Conservation (phyloP, 208 protist species). For the Entamoeba dispar region DNA sequence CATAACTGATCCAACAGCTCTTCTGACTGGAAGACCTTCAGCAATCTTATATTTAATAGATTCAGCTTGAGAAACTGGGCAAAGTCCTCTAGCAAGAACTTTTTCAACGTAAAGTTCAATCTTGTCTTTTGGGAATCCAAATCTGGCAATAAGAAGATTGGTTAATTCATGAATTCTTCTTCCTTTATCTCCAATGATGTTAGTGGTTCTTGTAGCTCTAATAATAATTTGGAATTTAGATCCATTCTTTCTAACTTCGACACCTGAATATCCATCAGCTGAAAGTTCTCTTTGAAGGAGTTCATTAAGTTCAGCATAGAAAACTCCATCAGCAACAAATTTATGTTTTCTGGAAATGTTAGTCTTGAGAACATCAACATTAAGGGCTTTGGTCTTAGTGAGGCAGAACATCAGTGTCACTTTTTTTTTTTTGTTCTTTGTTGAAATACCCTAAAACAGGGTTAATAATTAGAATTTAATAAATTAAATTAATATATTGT, state of each 20-base stretch:
- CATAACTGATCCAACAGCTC: conserved; percentile 88
- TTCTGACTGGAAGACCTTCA: conserved; percentile 77
- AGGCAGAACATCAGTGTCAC: neutral
- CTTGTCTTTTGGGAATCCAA: conserved; percentile 68
- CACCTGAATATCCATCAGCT: conserved; percentile 63
- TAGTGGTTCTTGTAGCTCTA: conserved; percentile 74
- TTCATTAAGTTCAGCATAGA: conserved; percentile 98
- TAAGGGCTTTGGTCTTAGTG: neutral
- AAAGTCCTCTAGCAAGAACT: conserved; percentile 79
- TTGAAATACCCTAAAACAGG: too few relatives aligned
- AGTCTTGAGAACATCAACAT: neutral
- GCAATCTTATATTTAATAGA: conserved; percentile 89
- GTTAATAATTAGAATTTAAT: too few relatives aligned
- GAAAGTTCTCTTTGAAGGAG: conserved; percentile 87
- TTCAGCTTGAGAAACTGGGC: conserved; percentile 70
- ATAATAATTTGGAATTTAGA: conserved; percentile 91
- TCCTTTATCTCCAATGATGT: conserved; percentile 80
- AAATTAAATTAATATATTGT: too few relatives aligned
- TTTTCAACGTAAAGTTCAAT: conserved; percentile 84
- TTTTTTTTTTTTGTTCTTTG: too few relatives aligned
- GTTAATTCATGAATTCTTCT: conserved; percentile 87
- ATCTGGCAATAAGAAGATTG: conserved; percentile 84
- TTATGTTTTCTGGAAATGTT: neutral
- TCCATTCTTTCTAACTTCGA: conserved; percentile 64
- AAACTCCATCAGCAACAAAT: conserved; percentile 51